These are phyloP conservation scores for Phyllostachys edulis DNA, from an alignment of 176 grass and related monocot species.

Conservation along the genomic window DNA sequence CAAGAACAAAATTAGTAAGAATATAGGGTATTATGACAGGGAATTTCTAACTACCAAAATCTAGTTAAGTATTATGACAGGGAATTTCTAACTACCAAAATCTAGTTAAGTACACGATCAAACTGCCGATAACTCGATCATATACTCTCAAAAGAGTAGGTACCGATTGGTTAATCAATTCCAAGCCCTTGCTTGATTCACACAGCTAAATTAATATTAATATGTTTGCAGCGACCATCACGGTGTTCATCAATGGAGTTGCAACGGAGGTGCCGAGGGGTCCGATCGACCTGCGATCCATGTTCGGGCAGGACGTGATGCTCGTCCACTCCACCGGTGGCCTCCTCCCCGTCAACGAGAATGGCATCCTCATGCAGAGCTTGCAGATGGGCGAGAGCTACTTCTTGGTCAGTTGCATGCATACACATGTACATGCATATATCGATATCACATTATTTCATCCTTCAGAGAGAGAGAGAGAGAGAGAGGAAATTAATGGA, in stretches of 20 bases:
- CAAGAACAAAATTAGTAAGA: neutral
- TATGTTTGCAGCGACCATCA: constrained; percentile 55
- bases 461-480: neutral
- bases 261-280: constrained; percentile 78
- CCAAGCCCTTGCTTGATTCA: too few species aligned
- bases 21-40: neutral
- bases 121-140: neutral
- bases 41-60: neutral
- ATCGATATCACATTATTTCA: neutral
- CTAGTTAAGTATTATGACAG: neutral
- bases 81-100: neutral
- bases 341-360: constrained; percentile 70
- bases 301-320: constrained; percentile 81
- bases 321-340: constrained; percentile 68
- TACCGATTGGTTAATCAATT: too few species aligned
- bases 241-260: constrained; percentile 90
- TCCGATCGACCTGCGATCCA: constrained; percentile 67
- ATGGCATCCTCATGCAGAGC: constrained; percentile 71
- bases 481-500: neutral
- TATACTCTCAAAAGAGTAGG: too few species aligned
- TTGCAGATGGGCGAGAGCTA: constrained; percentile 95
- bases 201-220: neutral
- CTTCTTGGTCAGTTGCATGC: constrained; percentile 55
- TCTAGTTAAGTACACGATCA: neutral
- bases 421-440: neutral